Conservation (phyloP, 192 early-diverging fungal species). For the Podochytrium sp. region DNA sequence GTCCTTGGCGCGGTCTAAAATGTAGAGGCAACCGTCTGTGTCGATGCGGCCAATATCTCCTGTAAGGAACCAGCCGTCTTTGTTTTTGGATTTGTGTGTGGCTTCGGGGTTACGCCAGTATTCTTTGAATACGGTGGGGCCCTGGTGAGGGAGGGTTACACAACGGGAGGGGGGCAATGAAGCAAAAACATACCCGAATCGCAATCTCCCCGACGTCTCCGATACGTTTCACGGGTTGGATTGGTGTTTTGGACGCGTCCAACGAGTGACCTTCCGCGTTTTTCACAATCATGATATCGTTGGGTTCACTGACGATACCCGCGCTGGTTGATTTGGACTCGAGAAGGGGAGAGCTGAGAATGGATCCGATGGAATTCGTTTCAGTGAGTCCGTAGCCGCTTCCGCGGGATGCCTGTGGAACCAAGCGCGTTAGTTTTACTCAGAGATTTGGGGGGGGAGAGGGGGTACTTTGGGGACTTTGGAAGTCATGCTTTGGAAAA, state of each 20-base stretch:
- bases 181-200: constrained; percentile 46
- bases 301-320: neutral
- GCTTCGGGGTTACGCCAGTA: constrained; percentile 56
- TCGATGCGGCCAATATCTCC: constrained; percentile 58
- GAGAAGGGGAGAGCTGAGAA: neutral
- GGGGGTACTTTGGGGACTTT: too few relatives aligned
- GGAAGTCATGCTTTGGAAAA: too few relatives aligned
- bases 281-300: constrained; percentile 15
- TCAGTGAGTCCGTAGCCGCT: constrained; percentile 36
- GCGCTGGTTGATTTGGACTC: constrained; percentile 19
- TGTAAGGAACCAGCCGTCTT: constrained; percentile 54
- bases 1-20: constrained; percentile 54
- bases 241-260: constrained; percentile 80
- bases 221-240: constrained; percentile 74
- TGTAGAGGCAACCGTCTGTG: constrained; percentile 48
- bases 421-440: neutral
- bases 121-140: constrained; percentile 71
- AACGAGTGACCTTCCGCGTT: neutral
- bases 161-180: neutral
- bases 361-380: constrained; percentile 9
- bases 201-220: constrained; percentile 85
- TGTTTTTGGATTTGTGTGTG: constrained; percentile 48
- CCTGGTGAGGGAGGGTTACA: constrained; percentile 32
- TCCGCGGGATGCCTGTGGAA: neutral
- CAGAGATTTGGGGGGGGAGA: neutral